Evolutionary conservation across 306 rosid genomes (phyloP), one percentile per base, ranked within the genome.

Genomic region (Lathyrus tuberosus): DNA sequence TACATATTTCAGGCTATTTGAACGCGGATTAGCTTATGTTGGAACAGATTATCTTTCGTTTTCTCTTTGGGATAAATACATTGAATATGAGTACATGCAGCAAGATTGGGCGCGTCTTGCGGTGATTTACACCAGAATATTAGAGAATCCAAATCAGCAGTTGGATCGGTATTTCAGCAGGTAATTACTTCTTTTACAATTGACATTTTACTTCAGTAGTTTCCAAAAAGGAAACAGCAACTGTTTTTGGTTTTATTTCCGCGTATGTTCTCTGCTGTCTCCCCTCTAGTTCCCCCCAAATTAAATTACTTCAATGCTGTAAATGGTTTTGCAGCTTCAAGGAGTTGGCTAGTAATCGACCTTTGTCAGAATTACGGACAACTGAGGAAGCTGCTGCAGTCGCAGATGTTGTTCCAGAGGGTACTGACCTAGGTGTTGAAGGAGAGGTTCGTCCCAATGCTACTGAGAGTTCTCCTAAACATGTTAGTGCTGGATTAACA

Each of bases 61-160:
- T 81, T 85, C 95, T 42, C 92, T 95, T 22, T 95, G 99, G 99
- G 99, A 95, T 83, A 91, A 87, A 78, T 91, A 91, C 80, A 95
- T 95, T 71, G 99, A 95, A 74, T 95, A 91, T 62, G 99, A 95
- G 79, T 91, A 87, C 83, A 87, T 87, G 87, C 97, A 95, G 85
- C 97, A 91, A 75, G 99, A 91, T 67, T 95, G 99, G 99, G 92
- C 86, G 42, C 84, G 83, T 44, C 96, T 91, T 77, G 99, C 96
- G 48, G 35, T 83, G 83, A 95, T 91, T 58, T 95, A 95, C 78
- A 87, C 99, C 35, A 84, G 95, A 73, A 91, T 95, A 71, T 77
- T 95, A 65, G 95, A 91, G 86, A 86, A 87, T 83, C 99, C 99
- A 63, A 91, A 95, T 78, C 99, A 91, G 76, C 97, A 91, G 73